A percentile compares a stretch with the other conserved stretches of the same genome.
These are phyloP conservation scores for Xenosphaeropsis pyriputrescens DNA, from an alignment of 2,329 filamentous ascomycete species.

Conservation along the genomic window DNA sequence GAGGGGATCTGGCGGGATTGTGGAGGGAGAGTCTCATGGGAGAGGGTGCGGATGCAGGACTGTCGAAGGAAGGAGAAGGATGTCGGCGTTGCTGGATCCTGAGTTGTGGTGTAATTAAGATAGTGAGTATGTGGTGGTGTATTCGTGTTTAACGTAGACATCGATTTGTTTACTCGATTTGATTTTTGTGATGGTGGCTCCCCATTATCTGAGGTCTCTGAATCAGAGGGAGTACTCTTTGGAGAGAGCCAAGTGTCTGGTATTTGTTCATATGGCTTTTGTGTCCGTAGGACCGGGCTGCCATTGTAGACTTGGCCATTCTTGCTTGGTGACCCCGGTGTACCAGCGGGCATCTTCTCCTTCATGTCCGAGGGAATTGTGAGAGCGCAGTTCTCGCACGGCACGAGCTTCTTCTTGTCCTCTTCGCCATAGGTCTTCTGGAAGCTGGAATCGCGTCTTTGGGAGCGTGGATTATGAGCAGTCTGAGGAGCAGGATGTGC, in stretches of 20 bases:
- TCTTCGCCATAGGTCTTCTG: slow-evolving; percentile 49
- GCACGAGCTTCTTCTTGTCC: slow-evolving; percentile 46
- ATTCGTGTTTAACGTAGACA: slow-evolving; percentile 24
- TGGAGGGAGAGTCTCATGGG: slow-evolving; percentile 48
- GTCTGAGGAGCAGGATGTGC: slow-evolving; percentile 19
- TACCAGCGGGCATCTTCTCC: slow-evolving; percentile 8
- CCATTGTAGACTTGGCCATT: slow-evolving; percentile 7
- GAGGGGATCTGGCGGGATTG: slow-evolving; percentile 20
- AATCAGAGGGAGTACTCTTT: slow-evolving; percentile 14
- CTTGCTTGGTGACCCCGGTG: slow-evolving; percentile 1
- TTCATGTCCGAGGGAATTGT: slow-evolving; percentile 38
- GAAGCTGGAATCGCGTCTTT: slow-evolving; percentile 42
- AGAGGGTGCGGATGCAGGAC: slow-evolving; percentile 50
- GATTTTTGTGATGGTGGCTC: slow-evolving; percentile 6
- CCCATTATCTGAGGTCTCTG: slow-evolving; percentile 4
- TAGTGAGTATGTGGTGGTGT: slow-evolving; percentile 42
- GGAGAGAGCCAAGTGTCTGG: slow-evolving; percentile 9
- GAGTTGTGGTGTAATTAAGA: slow-evolving; percentile 53
- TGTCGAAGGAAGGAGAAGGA: slow-evolving; percentile 54
- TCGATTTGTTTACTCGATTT: slow-evolving; percentile 12
- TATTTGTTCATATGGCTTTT: slow-evolving; percentile 43
- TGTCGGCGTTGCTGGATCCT: slow-evolving; percentile 44
- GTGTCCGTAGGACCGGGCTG: slow-evolving; percentile 44
- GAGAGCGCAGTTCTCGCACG: slow-evolving; percentile 55
- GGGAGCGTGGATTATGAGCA: slow-evolving; percentile 11